These are phyloP conservation scores for Setaria viridis DNA, from an alignment of 202 grass and related monocot genomes.

Conservation along the genomic window DNA sequence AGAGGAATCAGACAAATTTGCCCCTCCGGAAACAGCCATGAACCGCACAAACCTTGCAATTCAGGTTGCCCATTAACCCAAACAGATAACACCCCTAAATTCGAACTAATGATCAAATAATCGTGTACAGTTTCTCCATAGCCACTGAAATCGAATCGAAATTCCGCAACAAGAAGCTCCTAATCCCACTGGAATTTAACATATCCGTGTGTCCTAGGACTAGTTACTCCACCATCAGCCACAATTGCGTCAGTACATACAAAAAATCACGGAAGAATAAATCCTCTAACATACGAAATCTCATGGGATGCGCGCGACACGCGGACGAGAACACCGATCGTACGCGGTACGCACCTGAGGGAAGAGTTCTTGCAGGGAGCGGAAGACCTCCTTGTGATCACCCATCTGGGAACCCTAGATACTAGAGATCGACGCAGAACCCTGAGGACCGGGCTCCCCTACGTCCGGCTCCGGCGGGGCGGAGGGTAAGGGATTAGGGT, in stretches of 20 bases:
- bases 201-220: background rate
- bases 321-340: background rate
- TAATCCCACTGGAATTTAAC: background rate
- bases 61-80: background rate
- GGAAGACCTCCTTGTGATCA: slow-evolving; percentile 62
- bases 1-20: background rate
- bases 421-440: background rate
- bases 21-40: background rate
- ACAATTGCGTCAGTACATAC: background rate
- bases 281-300: background rate
- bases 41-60: background rate
- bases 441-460: background rate
- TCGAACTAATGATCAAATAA: background rate
- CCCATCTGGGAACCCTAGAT: slow-evolving; percentile 45
- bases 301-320: background rate
- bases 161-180: background rate
- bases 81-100: background rate
- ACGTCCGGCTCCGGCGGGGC: background rate
- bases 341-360: slow-evolving; percentile 54
- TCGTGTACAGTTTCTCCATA: background rate
- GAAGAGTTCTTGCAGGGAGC: slow-evolving; percentile 70
- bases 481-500: slow-evolving; percentile 39
- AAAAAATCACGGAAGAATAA: background rate
- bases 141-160: background rate
- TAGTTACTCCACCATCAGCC: background rate